Evolutionary conservation across 768 basidiomycete species (phyloP), one percentile per base, ranked within the genome.

Genomic region (Agaricus bisporus): DNA sequence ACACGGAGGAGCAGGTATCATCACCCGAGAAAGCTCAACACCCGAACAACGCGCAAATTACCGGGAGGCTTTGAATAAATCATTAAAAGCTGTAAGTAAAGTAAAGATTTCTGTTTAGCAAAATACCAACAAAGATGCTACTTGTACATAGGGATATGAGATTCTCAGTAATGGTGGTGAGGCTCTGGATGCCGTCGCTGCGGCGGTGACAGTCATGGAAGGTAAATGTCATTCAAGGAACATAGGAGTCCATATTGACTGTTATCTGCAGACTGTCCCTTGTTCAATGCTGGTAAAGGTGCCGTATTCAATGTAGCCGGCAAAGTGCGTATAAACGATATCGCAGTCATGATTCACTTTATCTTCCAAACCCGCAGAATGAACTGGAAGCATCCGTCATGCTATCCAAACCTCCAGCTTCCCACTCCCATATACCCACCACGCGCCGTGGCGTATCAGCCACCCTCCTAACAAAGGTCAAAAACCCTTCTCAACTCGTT

Each of bases 381-480:
- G 91, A 93, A 68, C 76, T 93, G 2, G 91, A 92, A 66, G 74
- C 85, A 1, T 91, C 88, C 5, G 58, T 93, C 55, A 89, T 90
- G 85, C 73, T 91, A 14, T 90, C 89, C 42, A 82, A 80, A 54
- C 88, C 91, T 0, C 91, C 91, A 1, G 67, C 73, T 1, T 77
- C 83, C 10, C 79, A 85, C 58, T 80, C 85, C 0, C 62, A 75
- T 28, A 79, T 90, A 45, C 79, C 82, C 0, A 12, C 73, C 1
- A 73, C 75, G 5, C 75, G 89, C 18, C 80, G 86, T 10, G 88
- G 86, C 3, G 64, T 81, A 45, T 82, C 81, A 1, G 63, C 83
- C 18, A 81, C 88, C 0, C 80, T 91, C 25, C 67, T 91, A 17
- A 83, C 83, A 0, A 81, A 73, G 50, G 73, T 77, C 7, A 81